Conservation (phyloP, 257 asterid genomes). For the Sherardia arvensis region DNA sequence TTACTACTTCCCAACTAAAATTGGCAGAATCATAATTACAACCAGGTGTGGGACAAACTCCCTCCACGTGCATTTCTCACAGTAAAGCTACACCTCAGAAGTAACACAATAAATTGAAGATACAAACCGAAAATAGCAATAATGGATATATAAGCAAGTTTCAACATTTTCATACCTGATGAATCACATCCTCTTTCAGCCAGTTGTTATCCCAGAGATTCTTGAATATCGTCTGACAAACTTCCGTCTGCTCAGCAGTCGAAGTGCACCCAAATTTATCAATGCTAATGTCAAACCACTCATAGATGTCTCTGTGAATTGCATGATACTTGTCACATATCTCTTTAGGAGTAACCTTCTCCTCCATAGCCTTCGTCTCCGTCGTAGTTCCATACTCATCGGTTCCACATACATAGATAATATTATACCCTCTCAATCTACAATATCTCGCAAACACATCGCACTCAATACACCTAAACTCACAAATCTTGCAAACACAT, state of each 20-base stretch:
- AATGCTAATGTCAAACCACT: conserved; percentile 79
- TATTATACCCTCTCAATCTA: conserved; percentile 71
- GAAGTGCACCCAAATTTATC: conserved; percentile 95
- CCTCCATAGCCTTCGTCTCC: conserved; percentile 96
- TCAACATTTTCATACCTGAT: conserved; percentile 43
- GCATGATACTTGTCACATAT: conserved; percentile 92
- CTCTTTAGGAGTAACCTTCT: conserved; percentile 68
- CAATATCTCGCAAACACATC: conserved; percentile 90
- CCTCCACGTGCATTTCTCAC: conserved; percentile 81
- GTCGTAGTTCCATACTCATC: conserved; percentile 99
- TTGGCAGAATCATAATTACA: conserved; percentile 85
- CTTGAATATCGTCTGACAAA: conserved; percentile 78
- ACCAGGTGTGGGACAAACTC: conserved; percentile 70
- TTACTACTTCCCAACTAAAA: too few relatives aligned
- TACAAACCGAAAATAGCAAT: not conserved
- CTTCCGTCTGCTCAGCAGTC: conserved; percentile 78
- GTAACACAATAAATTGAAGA: not conserved
- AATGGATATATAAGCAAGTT: not conserved
- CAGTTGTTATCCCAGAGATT: conserved; percentile 59
- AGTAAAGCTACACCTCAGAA: conserved; percentile 47
- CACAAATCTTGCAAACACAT: conserved; percentile 69
- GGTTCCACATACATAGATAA: conserved; percentile 81
- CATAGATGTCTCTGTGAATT: conserved; percentile 65
- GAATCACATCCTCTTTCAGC: conserved; percentile 75
- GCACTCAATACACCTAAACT: conserved; percentile 90